phyloP scores from a whole-genome alignment of 805 yeast genomes.

The Candida ulmi region DNA sequence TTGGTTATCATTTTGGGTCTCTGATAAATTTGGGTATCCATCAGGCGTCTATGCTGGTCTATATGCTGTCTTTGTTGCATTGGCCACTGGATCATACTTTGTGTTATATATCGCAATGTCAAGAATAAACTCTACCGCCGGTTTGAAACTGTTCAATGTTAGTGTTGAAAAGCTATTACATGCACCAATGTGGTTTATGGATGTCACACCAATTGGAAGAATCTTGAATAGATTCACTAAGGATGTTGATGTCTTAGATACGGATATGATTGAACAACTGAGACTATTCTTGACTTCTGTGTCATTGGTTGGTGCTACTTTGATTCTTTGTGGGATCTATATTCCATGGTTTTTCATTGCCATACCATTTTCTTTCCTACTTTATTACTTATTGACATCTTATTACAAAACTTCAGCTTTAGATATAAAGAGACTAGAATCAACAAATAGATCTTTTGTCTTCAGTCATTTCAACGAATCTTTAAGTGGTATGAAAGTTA shows the following conservation, averaged over 20 bases:
- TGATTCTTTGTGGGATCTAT: conserved; percentile 62
- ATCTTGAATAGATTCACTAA: conserved; percentile 80
- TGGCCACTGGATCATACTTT: conserved; percentile 41
- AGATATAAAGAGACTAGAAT: conserved; percentile 74
- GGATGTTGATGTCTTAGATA: conserved; percentile 79
- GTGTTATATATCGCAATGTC: conserved; percentile 52
- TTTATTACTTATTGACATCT: conserved; percentile 40
- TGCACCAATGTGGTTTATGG: conserved; percentile 80
- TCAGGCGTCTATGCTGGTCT: conserved; percentile 62
- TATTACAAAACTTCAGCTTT: conserved; percentile 68
- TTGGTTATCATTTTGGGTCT: conserved; percentile 79
- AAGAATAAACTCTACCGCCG: conserved; percentile 46
- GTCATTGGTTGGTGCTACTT: conserved; percentile 52
- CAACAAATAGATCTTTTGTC: conserved; percentile 63
- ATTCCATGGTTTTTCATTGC: conserved; percentile 75
- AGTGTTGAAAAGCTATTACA: conserved; percentile 55
- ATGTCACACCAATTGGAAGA: conserved; percentile 81
- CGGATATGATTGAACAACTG: conserved; percentile 66
- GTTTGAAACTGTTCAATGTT: conserved; percentile 47
- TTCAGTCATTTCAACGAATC: conserved; percentile 70
- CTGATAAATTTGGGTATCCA: conserved; percentile 38
- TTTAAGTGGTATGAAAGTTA: conserved; percentile 61
- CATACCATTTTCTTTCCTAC: conserved; percentile 42
- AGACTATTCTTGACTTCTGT: conserved; percentile 51
- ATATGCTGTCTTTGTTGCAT: conserved; percentile 46